Conservation (phyloP, 495 filamentous ascomycete genomes). For the Niebla homalea region DNA sequence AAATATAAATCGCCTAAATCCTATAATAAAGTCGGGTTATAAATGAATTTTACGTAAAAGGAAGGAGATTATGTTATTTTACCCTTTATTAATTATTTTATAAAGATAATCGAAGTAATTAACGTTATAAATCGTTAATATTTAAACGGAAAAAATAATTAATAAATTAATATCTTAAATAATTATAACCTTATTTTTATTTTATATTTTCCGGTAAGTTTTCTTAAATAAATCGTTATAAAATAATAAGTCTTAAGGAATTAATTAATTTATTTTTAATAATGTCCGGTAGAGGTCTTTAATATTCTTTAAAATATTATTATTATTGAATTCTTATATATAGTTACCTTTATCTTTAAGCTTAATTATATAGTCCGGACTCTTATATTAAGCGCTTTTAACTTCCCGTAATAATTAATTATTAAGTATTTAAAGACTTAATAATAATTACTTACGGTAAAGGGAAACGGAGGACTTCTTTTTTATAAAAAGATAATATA, state of each 20-base stretch:
- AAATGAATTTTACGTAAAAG: slow-evolving; percentile 5
- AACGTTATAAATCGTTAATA: slow-evolving; percentile 14
- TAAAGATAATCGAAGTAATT: slow-evolving; percentile 19
- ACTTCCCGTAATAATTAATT: slow-evolving; percentile 21
- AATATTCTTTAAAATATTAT: not conserved
- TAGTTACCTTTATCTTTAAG: slow-evolving; percentile 9
- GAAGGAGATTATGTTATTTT: slow-evolving; percentile 16
- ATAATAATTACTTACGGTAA: not conserved
- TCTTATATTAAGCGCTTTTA: slow-evolving; percentile 27
- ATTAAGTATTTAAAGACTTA: slow-evolving; percentile 23
- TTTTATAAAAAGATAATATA: not conserved
- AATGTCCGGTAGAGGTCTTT: slow-evolving; percentile 3
- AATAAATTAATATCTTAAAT: slow-evolving; percentile 25
- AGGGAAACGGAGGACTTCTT: not conserved
- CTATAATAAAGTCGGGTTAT: slow-evolving; percentile 19
- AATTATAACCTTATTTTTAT: slow-evolving; percentile 25
- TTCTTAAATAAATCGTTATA: too few relatives aligned
- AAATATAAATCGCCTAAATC: slow-evolving; percentile 26
- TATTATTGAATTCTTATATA: not conserved
- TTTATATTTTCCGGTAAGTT: not conserved
- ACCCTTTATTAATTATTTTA: slow-evolving; percentile 30
- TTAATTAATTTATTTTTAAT: slow-evolving; percentile 13
- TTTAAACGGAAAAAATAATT: slow-evolving; percentile 27
- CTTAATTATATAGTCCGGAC: slow-evolving; percentile 19
- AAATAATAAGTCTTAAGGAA: too few relatives aligned